These are phyloP conservation scores for Dacryopinax spathularia DNA, from an alignment of 768 basidiomycete genomes.

Conservation along the genomic window DNA sequence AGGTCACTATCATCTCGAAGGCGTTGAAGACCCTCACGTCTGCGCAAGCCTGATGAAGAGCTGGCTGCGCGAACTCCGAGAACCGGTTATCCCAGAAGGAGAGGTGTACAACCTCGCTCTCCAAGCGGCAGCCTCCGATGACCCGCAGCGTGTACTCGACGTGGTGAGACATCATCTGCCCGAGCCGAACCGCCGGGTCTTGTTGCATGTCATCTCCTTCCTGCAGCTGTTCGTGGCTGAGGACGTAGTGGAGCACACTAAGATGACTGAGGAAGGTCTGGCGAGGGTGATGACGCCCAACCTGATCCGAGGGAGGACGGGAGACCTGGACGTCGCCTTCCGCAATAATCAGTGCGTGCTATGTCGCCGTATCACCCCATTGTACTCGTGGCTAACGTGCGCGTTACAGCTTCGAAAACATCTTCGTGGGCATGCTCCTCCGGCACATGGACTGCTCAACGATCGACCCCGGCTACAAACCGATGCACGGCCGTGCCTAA, in stretches of 20 bases:
- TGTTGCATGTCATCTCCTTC: conserved; percentile 82
- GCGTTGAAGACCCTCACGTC: conserved; percentile 80
- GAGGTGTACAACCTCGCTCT: conserved; percentile 88
- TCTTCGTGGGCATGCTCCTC: conserved; percentile 74
- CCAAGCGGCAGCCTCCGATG: conserved; percentile 36
- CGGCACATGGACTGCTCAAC: conserved; percentile 61
- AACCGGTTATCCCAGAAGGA: conserved; percentile 71
- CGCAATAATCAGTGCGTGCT: conserved; percentile 76
- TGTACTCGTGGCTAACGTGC: conserved; percentile 9
- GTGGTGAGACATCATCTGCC: conserved; percentile 60
- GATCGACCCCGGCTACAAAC: conserved; percentile 64
- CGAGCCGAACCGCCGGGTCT: conserved; percentile 70
- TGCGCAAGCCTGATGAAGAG: conserved; percentile 82
- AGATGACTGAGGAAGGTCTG: conserved; percentile 82
- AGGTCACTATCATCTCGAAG: conserved; percentile 66
- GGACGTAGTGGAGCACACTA: conserved; percentile 37
- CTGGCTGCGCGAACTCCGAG: conserved; percentile 82
- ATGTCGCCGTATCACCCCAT: neutral
- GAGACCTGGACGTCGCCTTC: conserved; percentile 78
- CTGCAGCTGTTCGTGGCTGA: conserved; percentile 77
- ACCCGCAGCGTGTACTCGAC: conserved; percentile 53
- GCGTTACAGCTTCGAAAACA: conserved; percentile 67
- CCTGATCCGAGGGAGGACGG: conserved; percentile 68
- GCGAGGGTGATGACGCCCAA: conserved; percentile 90
- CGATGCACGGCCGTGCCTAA: conserved; percentile 45